Conservation (phyloP, 306 rosid species). For the Vachellia pachyceras region DNA sequence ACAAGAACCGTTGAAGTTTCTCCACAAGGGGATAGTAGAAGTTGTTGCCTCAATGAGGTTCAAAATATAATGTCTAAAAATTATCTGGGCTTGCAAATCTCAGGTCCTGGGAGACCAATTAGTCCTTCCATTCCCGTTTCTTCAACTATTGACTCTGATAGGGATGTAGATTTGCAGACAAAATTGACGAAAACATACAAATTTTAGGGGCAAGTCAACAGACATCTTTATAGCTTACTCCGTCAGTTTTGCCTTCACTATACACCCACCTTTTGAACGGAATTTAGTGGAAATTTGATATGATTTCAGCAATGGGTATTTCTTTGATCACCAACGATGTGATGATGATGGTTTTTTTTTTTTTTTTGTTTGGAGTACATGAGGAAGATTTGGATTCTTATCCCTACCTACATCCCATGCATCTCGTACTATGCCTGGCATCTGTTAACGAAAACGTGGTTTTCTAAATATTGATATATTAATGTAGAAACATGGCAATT, state of each 20-base stretch:
- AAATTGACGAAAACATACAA: conserved; percentile 69
- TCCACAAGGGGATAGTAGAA: conserved; percentile 45
- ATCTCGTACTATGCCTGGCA: background rate
- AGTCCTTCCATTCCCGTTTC: conserved; percentile 71
- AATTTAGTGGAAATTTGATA: conserved; percentile 47
- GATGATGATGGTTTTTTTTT: conserved; percentile 39
- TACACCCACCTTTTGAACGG: conserved; percentile 43
- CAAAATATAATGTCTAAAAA: conserved; percentile 43
- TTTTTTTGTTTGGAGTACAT: background rate
- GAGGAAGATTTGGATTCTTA: background rate
- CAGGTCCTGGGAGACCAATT: conserved; percentile 72
- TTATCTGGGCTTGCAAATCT: conserved; percentile 48
- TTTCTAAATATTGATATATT: background rate
- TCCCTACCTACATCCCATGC: background rate
- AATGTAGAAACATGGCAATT: background rate
- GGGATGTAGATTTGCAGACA: conserved; percentile 61
- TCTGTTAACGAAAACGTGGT: background rate
- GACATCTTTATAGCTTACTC: conserved; percentile 22
- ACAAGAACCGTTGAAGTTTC: conserved; percentile 41
- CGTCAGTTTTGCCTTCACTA: conserved; percentile 30
- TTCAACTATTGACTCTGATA: conserved; percentile 54
- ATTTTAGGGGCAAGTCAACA: conserved; percentile 60
- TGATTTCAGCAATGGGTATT: conserved; percentile 38
- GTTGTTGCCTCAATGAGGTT: conserved; percentile 46
- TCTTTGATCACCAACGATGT: conserved; percentile 31